phyloP scores from a whole-genome alignment of 768 basidiomycete species.

The Pleurotus salmoneostramineus region DNA sequence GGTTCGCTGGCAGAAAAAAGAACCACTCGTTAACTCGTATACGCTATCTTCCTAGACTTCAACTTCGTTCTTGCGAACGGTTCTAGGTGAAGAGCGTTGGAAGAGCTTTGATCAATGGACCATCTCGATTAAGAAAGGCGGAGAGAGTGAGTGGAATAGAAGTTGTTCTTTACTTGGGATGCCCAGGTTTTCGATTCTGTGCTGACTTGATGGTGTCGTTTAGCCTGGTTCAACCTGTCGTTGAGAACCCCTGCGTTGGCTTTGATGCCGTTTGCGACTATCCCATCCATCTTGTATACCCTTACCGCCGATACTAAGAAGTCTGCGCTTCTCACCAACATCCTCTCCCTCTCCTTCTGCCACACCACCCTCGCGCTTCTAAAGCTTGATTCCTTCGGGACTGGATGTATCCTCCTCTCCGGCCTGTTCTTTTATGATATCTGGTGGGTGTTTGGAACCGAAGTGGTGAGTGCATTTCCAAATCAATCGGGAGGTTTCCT shows the following conservation, averaged over 20 bases:
- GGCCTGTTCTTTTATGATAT: constrained; percentile 93
- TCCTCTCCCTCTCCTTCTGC: constrained; percentile 74
- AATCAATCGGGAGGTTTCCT: too few relatives aligned
- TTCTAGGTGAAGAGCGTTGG: constrained; percentile 53
- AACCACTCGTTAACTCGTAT: background rate
- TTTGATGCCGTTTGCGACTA: constrained; percentile 53
- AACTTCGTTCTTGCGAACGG: constrained; percentile 44
- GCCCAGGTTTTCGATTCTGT: constrained; percentile 11
- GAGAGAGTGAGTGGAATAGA: constrained; percentile 32
- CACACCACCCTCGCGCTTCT: constrained; percentile 77
- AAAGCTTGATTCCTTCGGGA: constrained; percentile 85
- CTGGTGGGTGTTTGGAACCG: constrained; percentile 91
- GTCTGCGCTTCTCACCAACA: constrained; percentile 73
- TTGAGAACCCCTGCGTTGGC: constrained; percentile 55
- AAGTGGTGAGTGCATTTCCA: constrained; percentile 56
- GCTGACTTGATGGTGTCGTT: constrained; percentile 6
- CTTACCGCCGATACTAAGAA: constrained; percentile 39
- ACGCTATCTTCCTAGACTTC: constrained; percentile 32
- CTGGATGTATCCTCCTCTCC: constrained; percentile 76
- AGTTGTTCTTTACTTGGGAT: too few relatives aligned
- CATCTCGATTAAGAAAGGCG: constrained; percentile 41
- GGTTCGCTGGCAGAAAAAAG: background rate
- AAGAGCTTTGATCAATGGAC: constrained; percentile 46
- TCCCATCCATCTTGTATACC: constrained; percentile 66
- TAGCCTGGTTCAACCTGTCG: constrained; percentile 37